phyloP scores from a whole-genome alignment of 345 rosid genomes.

The Cardamine chenopodiifolia region DNA sequence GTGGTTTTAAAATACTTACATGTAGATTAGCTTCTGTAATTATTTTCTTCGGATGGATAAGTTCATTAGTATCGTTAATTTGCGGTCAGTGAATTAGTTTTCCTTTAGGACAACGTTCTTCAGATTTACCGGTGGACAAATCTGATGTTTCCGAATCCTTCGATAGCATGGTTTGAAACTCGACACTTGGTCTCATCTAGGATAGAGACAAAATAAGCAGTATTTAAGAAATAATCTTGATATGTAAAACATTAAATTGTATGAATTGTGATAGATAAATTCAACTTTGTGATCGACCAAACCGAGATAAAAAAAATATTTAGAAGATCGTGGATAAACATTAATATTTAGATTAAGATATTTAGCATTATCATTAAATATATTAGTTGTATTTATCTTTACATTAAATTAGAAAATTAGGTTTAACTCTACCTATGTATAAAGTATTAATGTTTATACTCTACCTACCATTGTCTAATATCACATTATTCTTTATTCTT shows the following conservation, averaged over 20 bases:
- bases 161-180: constrained; percentile 17
- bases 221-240: background rate
- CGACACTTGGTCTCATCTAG: constrained; percentile 30
- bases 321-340: too few relatives aligned
- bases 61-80: background rate
- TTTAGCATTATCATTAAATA: too few relatives aligned
- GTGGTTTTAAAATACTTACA: constrained; percentile 14
- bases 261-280: background rate
- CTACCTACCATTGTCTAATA: too few relatives aligned
- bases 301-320: too few relatives aligned
- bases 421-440: too few relatives aligned
- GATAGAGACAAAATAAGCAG: background rate
- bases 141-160: constrained; percentile 11
- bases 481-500: too few relatives aligned
- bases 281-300: too few relatives aligned
- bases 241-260: background rate
- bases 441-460: too few relatives aligned
- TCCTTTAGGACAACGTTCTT: constrained; percentile 27
- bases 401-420: too few relatives aligned
- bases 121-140: background rate
- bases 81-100: constrained; percentile 26
- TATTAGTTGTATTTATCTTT: too few relatives aligned
- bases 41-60: background rate
- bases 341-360: too few relatives aligned
- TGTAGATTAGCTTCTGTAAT: constrained; percentile 18